Evolutionary conservation across 768 basidiomycete species (phyloP).

Genomic region (Naematelia aurantialba): DNA sequence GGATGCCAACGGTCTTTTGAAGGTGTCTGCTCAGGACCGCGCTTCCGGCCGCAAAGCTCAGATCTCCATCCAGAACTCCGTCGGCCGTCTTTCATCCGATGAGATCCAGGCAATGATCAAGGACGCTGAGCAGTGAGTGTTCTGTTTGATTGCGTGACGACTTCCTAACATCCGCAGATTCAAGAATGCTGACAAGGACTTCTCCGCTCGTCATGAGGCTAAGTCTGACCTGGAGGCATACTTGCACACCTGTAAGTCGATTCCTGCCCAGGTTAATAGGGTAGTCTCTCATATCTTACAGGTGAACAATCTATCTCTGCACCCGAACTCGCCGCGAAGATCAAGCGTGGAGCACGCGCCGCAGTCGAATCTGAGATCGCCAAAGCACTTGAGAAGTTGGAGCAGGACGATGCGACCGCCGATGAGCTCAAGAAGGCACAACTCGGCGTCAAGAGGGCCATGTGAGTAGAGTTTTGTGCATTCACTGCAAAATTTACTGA

Average conservation of each 20-base stretch:
- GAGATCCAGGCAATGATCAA: slow-evolving; percentile 99
- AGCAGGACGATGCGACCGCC: slow-evolving; percentile 87
- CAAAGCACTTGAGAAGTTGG: slow-evolving; percentile 94
- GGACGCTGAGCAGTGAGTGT: slow-evolving; percentile 90
- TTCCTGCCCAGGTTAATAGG: neutral
- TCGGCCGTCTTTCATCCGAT: slow-evolving; percentile 91
- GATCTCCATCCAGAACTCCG: slow-evolving; percentile 94
- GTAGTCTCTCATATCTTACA: neutral
- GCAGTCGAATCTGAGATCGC: slow-evolving; percentile 98
- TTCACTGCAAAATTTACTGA: neutral
- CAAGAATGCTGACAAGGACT: slow-evolving; percentile 68
- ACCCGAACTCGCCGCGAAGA: slow-evolving; percentile 95
- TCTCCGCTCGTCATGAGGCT: slow-evolving; percentile 95
- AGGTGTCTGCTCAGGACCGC: slow-evolving; percentile 97
- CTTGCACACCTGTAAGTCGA: slow-evolving; percentile 72
- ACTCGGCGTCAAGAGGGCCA: slow-evolving; percentile 88
- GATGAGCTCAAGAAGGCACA: slow-evolving; percentile 97
- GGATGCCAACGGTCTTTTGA: slow-evolving; percentile 97
- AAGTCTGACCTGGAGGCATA: slow-evolving; percentile 98
- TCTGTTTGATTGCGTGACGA: neutral
- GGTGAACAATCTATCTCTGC: slow-evolving; percentile 64
- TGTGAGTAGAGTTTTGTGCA: slow-evolving; percentile 53
- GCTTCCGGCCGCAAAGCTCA: slow-evolving; percentile 99
- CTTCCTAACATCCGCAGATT: slow-evolving; percentile 21
- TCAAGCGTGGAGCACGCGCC: slow-evolving; percentile 91